phyloP scores from a whole-genome alignment of 2,329 filamentous ascomycete genomes.

The Juglanconis sp. region DNA sequence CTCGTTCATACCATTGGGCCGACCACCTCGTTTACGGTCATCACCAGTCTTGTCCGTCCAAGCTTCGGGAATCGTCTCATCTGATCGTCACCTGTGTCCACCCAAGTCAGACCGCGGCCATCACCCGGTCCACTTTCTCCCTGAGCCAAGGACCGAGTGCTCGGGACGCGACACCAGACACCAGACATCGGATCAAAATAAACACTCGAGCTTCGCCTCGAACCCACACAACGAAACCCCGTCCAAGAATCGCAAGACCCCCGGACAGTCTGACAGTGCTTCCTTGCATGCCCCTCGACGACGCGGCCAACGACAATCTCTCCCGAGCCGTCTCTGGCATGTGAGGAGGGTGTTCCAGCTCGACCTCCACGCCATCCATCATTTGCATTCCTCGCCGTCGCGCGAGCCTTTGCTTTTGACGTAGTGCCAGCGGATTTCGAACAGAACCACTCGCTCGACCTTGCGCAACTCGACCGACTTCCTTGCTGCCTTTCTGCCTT shows the following conservation, averaged over 20 bases:
- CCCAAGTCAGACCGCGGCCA: not conserved
- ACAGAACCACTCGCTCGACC: not conserved
- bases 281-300: not conserved
- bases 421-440: not conserved
- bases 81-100: not conserved
- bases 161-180: not conserved
- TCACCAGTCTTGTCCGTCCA: no score
- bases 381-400: conserved; percentile 12
- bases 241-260: conserved; percentile 2
- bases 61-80: not conserved
- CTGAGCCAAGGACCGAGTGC: not conserved
- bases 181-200: not conserved
- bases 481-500: not conserved
- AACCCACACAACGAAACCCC: conserved; percentile 2
- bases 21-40: no score
- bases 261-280: not conserved
- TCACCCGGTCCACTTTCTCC: not conserved
- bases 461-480: not conserved
- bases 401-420: not conserved
- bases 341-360: conserved; percentile 11
- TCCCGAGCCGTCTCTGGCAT: conserved; percentile 13
- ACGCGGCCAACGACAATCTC: conserved; percentile 3
- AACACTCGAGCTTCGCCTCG: not conserved
- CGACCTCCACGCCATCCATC: not conserved
- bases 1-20: no score